Conservation (phyloP, 805 yeast species). For the Kurtzmaniella fragi region DNA sequence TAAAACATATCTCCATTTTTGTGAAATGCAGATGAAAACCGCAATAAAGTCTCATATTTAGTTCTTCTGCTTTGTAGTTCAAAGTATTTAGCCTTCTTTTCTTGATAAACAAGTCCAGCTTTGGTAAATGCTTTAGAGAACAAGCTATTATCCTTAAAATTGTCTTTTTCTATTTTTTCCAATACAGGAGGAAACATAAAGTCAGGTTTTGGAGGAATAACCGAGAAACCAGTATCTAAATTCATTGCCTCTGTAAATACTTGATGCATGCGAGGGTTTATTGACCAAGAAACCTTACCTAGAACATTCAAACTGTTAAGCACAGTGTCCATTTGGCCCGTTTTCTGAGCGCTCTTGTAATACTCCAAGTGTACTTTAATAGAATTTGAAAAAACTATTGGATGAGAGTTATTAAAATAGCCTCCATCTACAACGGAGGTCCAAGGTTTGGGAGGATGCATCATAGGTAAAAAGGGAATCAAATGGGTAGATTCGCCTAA, state of each 20-base stretch:
- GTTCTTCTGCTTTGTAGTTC: constrained; percentile 11
- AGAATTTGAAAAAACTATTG: constrained; percentile 17
- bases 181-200: not conserved
- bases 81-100: constrained; percentile 2
- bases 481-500: no score
- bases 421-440: constrained; percentile 30
- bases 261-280: constrained; percentile 21
- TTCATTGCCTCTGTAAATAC: constrained; percentile 18
- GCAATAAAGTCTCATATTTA: constrained; percentile 13
- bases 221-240: constrained; percentile 15
- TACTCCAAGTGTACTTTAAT: constrained; percentile 12
- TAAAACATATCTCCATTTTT: constrained; percentile 31
- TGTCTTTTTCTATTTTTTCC: no score
- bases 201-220: constrained; percentile 17
- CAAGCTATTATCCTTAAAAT: not conserved
- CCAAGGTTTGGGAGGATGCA: constrained; percentile 35
- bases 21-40: constrained; percentile 21
- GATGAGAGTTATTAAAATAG: constrained; percentile 19
- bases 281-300: constrained; percentile 31
- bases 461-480: constrained; percentile 28
- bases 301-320: constrained; percentile 24
- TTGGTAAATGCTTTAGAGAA: not conserved
- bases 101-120: not conserved
- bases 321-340: constrained; percentile 28
- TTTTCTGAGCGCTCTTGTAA: constrained; percentile 19